Evolutionary conservation across 352 stramenopile species (phyloP).

Genomic region (Pythium scleroteichum): DNA sequence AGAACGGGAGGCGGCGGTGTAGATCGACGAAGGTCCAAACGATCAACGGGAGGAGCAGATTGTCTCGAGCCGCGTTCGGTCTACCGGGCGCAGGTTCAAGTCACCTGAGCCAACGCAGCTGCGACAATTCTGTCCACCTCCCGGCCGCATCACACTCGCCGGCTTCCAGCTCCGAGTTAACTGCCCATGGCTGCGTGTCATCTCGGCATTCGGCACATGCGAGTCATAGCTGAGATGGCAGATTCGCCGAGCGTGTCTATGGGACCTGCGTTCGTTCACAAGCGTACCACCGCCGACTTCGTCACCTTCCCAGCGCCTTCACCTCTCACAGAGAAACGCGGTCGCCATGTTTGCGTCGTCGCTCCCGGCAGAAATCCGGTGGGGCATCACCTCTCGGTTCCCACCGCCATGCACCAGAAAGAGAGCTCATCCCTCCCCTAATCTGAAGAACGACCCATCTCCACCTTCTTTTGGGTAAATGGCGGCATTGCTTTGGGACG

Average conservation of each 20-base stretch:
- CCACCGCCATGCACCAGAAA: conserved; percentile 8
- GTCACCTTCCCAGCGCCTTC: background rate
- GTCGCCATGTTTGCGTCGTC: background rate
- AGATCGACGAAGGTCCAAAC: too few relatives aligned
- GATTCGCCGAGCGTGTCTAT: background rate
- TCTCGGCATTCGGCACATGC: too few relatives aligned
- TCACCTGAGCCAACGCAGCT: background rate
- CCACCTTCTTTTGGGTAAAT: background rate
- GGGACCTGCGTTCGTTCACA: background rate
- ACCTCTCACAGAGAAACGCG: background rate
- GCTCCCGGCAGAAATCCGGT: background rate
- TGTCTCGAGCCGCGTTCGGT: too few relatives aligned
- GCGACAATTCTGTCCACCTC: background rate
- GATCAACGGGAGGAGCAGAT: too few relatives aligned
- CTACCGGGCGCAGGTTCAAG: conserved; percentile 1
- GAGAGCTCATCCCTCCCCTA: conserved; percentile 2
- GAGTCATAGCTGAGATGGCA: too few relatives aligned
- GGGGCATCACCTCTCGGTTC: background rate
- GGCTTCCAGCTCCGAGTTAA: background rate
- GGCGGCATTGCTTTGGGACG: background rate
- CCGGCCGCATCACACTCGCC: background rate
- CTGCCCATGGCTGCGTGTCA: too few relatives aligned
- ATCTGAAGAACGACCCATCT: conserved; percentile 6
- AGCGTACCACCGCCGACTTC: background rate
- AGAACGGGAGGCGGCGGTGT: too few relatives aligned